Conservation (phyloP, 2,329 filamentous ascomycete genomes). For the Tolypocladium paradoxum region DNA sequence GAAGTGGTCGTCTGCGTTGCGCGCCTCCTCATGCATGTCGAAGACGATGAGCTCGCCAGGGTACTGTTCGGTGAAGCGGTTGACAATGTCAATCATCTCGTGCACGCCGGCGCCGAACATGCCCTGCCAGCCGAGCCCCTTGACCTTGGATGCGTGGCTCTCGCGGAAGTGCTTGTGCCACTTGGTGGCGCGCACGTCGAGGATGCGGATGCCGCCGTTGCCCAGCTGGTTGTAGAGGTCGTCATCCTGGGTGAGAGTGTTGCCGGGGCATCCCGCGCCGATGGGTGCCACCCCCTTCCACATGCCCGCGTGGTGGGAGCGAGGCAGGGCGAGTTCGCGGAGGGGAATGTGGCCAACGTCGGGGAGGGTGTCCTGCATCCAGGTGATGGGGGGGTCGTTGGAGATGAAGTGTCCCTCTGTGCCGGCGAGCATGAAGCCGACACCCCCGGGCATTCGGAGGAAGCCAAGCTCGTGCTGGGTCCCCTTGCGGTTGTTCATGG, state of each 20-base stretch:
- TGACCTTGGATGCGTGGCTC: slow-evolving; percentile 9
- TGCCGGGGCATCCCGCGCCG: slow-evolving; percentile 5
- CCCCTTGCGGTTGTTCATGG: slow-evolving; percentile 6
- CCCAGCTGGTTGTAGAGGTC: slow-evolving; percentile 14
- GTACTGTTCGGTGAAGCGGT: slow-evolving; percentile 14
- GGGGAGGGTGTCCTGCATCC: slow-evolving; percentile 18
- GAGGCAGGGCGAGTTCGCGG: slow-evolving; percentile 18
- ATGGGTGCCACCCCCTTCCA: slow-evolving; percentile 4
- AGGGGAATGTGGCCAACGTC: slow-evolving; percentile 16
- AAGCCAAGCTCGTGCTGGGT: slow-evolving; percentile 9
- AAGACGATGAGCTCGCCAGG: slow-evolving; percentile 23
- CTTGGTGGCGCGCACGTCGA: slow-evolving; percentile 16
- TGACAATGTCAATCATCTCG: slow-evolving; percentile 17
- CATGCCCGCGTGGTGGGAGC: slow-evolving; percentile 21
- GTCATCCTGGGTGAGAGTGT: slow-evolving; percentile 14
- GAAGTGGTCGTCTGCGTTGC: background rate
- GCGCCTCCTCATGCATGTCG: slow-evolving; percentile 14
- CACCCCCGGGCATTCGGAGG: slow-evolving; percentile 7
- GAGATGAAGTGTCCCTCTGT: slow-evolving; percentile 18
- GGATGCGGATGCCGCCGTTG: slow-evolving; percentile 16
- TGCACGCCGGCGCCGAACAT: slow-evolving; percentile 12
- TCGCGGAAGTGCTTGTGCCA: slow-evolving; percentile 6
- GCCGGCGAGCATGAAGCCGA: slow-evolving; percentile 19
- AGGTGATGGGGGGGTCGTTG: slow-evolving; percentile 12
- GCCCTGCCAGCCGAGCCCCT: slow-evolving; percentile 10